Base-by-base conservation (phyloP, 257 asterid genomes). In the Lavandula angustifolia region DNA sequence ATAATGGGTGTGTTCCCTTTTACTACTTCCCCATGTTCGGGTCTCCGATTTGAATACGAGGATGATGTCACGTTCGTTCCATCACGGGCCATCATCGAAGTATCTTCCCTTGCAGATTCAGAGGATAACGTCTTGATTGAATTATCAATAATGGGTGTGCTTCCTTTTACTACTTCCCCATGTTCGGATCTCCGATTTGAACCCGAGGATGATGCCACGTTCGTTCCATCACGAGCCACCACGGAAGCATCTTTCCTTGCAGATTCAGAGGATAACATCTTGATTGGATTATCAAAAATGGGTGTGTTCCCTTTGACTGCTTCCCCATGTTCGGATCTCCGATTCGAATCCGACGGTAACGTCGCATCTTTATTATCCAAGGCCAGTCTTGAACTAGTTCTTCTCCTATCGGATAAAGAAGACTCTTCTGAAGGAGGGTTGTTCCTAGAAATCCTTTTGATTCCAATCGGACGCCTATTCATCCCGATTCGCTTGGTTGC, bases 391-490 rank as follows among this genome's bases (percentile, higher is more conserved):
- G 72, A 67, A 55, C 17, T 58, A 66, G 55, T 62, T 74, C 78
- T n/a, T n/a, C n/a, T 61, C 74, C 66, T 27, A 38, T 10, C 33
- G 76, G 62, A 62, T 11, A 43, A 52, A 59, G 48, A 31, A 55
- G 71, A n/a, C n/a, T n/a, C n/a, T n/a, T 22, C 27, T 22, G 27
- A 22, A 22, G 27, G 27, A 22, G 27, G 27, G 27, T 22, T 22
- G 27, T 22, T 74, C 70, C 62, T 68, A 50, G 78, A 75, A 73
- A 66, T 70, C 54, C 82, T 78, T 79, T 79, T 83, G 71, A 82
- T 80, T 29, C 85, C 82, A 16, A 81, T 73, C 41, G 66, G 62
- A 37, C 92, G 89, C 68, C 64, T 82, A 53, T 77, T 72, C 13
- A 77, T 62, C 51, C 85, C 90, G 47, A 82, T 52, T 41, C 48